Evolutionary conservation across 2,329 filamentous ascomycete species (phyloP), one percentile per base, ranked within the genome.

Genomic region (Tothia fuscella): DNA sequence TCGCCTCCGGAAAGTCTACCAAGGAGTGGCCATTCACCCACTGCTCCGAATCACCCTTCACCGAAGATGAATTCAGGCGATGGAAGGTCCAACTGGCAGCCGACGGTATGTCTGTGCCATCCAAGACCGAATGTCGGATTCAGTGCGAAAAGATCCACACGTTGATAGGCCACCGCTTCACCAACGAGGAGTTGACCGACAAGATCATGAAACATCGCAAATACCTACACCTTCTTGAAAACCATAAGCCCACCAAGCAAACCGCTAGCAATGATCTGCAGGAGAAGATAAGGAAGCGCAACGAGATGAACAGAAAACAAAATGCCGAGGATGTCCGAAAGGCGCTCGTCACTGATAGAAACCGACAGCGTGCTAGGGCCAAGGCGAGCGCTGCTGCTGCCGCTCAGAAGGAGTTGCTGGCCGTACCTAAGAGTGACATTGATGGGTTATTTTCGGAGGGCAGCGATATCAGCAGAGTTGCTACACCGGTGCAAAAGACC

Each of bases 241-340:
- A 37, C 16, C 31, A 17, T 16, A 21, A 33, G n/a, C n/a, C 39
- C 17, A 9, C 22, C 19, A 6, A 28, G 6, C 16, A 19, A 17
- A 71, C 72, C 31, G 70, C 78, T 51, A 67, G 81, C 20, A 76
- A 79, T 49, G 69, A 66, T 41, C 66, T 84, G 17, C 74, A 80
- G 46, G 85, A 93, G 49, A 80, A 83, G 21, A 72, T 96, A 19
- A 83, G 84, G 0, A 74, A 82, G 53, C 70, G 94, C 49, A 98
- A 98, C 61, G 71, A 76, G 21, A 77, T 82, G 55, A 95, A 94
- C 61, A 80, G 89, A 47, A 78, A 80, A 45, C 73, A 80, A 50
- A 95, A 95, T 55, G 74, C 76, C n/a, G 84, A 94, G 56, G 80
- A 83, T 36, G 82, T 96, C n/a, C 84, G 89, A 46, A 83, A 84